A percentile compares a stretch with the other conserved stretches of the same genome.
phyloP scores from a whole-genome alignment of 495 filamentous ascomycete genomes.

The Bacidia gigantensis region DNA sequence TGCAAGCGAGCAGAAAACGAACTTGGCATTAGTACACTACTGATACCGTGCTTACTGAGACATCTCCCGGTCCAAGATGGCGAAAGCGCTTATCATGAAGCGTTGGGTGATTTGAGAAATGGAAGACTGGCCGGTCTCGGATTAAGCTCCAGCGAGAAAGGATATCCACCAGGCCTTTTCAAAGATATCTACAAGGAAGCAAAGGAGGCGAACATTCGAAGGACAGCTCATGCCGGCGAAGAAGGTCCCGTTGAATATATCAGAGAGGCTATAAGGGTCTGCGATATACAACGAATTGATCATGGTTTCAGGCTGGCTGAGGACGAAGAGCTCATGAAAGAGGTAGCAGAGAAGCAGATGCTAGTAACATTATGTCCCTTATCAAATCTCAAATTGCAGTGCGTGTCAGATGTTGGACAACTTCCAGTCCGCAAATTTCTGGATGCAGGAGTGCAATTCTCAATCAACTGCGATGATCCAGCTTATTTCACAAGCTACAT shows the following conservation, averaged over 20 bases:
- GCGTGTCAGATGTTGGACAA: slow-evolving; percentile 40
- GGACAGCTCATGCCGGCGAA: slow-evolving; percentile 63
- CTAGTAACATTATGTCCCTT: slow-evolving; percentile 60
- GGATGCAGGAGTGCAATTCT: slow-evolving; percentile 50
- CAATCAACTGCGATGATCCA: slow-evolving; percentile 65
- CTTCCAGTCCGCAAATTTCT: slow-evolving; percentile 53
- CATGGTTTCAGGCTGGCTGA: slow-evolving; percentile 56
- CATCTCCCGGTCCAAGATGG: slow-evolving; percentile 48
- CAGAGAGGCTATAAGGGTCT: slow-evolving; percentile 41
- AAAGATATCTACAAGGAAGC: slow-evolving; percentile 44
- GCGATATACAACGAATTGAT: slow-evolving; percentile 51
- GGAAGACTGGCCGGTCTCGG: slow-evolving; percentile 49
- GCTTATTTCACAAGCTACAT: slow-evolving; percentile 74
- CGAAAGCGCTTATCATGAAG: slow-evolving; percentile 32
- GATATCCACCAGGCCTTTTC: slow-evolving; percentile 51
- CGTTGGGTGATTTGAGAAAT: slow-evolving; percentile 37
- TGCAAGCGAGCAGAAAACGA: slow-evolving; percentile 48
- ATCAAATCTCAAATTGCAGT: slow-evolving; percentile 54
- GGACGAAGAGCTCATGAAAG: slow-evolving; percentile 42
- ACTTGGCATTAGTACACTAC: slow-evolving; percentile 43
- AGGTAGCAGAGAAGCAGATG: slow-evolving; percentile 39
- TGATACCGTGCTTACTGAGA: slow-evolving; percentile 58
- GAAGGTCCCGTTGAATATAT: slow-evolving; percentile 60
- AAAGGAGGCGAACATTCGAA: slow-evolving; percentile 31
- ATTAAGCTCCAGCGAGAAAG: slow-evolving; percentile 51